Base-by-base conservation (phyloP, 805 yeast genomes). In the Metschnikowia anglica region DNA sequence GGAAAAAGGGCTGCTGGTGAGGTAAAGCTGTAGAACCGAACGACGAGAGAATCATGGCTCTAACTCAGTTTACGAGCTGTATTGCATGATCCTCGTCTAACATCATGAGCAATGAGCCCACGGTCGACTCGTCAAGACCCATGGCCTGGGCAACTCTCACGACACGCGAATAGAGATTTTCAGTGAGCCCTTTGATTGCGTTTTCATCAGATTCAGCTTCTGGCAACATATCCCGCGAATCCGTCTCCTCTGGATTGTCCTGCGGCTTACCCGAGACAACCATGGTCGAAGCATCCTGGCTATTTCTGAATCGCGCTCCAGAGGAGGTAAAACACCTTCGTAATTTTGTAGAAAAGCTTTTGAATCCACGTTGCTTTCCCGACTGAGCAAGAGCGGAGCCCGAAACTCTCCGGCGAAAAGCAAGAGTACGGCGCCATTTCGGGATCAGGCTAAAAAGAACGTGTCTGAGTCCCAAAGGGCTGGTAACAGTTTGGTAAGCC, bases 41-140 rank as follows among this genome's bases (percentile, higher is more conserved):
- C n/a, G n/a, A n/a, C n/a, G n/a, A n/a, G n/a, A n/a, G n/a, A 33
- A 8, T 21, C 10, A 6, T 2, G 16, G 9, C 19, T 13, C 9
- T 5, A 30, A 3, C 20, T 17, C 25, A 33, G 8, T 11, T 21
- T 12, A 21, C 26, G 17, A 17, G 23, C 35, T 24, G 28, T 37
- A 26, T 16, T n/a, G n/a, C 18, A 37, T 34, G 21, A 8, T 39
- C 44, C 30, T 43, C 47, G 18, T 41, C 26, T 23, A 47, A 17
- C 11, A 43, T 47, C 24, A 43, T 39, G 24, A 47, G 27, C 17
- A 47, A 23, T n/a, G 47, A 40, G 27, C 50, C 50, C 34, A 43
- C 44, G 28, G 47, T 39, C n/a, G 36, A 34, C 34, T 47, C 47
- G 19, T 47, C 50, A n/a, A 47, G 39, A 26, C 43, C 41, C 40